Evolutionary conservation across 805 yeast genomes (phyloP), one percentile per base, ranked within the genome.

Genomic region (Saturnispora halmiae): DNA sequence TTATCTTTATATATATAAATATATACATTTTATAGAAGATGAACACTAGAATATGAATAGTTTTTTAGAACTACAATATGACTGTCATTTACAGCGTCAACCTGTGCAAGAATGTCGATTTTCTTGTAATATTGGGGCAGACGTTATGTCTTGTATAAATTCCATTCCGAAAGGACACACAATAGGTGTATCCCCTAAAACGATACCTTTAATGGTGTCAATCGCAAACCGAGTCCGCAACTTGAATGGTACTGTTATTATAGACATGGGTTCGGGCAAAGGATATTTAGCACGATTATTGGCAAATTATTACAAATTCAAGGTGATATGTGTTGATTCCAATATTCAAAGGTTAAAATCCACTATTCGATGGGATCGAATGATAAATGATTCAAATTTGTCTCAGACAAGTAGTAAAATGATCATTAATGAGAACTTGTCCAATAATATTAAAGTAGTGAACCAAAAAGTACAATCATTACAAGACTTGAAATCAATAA

Each of bases 221-320:
- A 14, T 20, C 4, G 26, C 40, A 20, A 15, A 26, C 16, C 13
- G 21, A 22, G 21, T 27, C 4, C 4, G n/a, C 11, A 4, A n/a
- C 16, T 11, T n/a, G n/a, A 3, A 26, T 22, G 29, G 28, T 15
- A 14, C 22, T 5, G 22, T 24, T 4, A 38, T 55, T 0, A 35
- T 57, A 10, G 63, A 59, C 32, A 43, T 59, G 15, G 63, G 58
- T 7, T 53, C 61, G 1, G 63, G 63, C 4, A 59, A 56, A 34
- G 62, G 62, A 6, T 54, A 55, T 32, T 33, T 59, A 18, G 49
- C 56, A 3, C 43, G 62, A 13, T 37, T 59, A 4, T 34, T 59
- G 9, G 42, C 48, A 1, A 49, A 50, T 34, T 35, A 46, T 11
- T 51, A 42, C 37, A 20, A 45, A 1, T 31, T 42, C 8, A 42